These are phyloP conservation scores for Casuarina glauca DNA, from an alignment of 306 rosid species.

Conservation along the genomic window DNA sequence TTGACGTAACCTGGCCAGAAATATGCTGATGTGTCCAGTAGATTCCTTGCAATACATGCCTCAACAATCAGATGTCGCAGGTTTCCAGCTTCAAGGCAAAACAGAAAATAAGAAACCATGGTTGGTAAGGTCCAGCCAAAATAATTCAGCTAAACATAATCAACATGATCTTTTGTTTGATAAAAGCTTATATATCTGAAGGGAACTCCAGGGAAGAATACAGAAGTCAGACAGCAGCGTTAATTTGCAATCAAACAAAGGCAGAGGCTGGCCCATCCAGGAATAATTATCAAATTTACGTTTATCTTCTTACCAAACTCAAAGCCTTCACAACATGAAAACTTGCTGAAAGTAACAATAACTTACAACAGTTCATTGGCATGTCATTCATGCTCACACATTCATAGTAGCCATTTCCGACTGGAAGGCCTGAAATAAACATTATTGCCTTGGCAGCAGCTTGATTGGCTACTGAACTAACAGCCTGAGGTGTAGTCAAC, in stretches of 20 bases:
- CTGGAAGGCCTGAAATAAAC: slow-evolving; percentile 64
- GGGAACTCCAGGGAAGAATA: not conserved
- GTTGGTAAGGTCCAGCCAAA: not conserved
- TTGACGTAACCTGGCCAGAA: slow-evolving; percentile 91
- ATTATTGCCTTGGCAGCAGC: slow-evolving; percentile 87
- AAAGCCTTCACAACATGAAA: slow-evolving; percentile 23
- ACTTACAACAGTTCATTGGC: slow-evolving; percentile 73
- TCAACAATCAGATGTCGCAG: slow-evolving; percentile 88
- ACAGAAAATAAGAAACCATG: slow-evolving; percentile 28
- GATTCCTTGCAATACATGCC: slow-evolving; percentile 81
- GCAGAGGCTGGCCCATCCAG: slow-evolving; percentile 3
- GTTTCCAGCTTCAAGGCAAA: slow-evolving; percentile 72
- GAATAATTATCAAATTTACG: slow-evolving; percentile 12
- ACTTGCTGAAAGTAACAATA: slow-evolving; percentile 27
- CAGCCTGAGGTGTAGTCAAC: slow-evolving; percentile 66
- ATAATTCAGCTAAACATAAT: not conserved
- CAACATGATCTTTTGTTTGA: not conserved
- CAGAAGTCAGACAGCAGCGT: not conserved
- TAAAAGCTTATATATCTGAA: not conserved
- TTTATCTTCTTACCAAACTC: slow-evolving; percentile 6
- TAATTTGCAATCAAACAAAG: not conserved
- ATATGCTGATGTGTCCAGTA: slow-evolving; percentile 82
- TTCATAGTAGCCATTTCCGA: slow-evolving; percentile 49
- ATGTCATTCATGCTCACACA: slow-evolving; percentile 51
- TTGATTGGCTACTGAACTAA: slow-evolving; percentile 66